Evolutionary conservation across 805 yeast genomes (phyloP).

Genomic region (Ogataea siamensis): DNA sequence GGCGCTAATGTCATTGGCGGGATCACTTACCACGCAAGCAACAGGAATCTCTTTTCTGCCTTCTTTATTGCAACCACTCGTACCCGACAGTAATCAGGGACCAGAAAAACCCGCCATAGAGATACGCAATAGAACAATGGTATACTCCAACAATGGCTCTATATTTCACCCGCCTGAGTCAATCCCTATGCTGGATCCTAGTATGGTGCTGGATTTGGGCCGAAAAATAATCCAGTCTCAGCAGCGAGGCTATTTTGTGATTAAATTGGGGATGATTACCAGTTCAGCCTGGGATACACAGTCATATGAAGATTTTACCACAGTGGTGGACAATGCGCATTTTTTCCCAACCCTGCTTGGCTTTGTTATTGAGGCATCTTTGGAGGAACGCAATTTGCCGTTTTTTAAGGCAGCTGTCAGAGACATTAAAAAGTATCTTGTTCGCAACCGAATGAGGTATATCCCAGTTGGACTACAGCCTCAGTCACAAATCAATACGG

Average conservation of each 20-base stretch:
- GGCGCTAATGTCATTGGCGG: conserved; percentile 1
- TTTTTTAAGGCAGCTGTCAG: conserved; percentile 89
- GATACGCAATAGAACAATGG: conserved; percentile 13
- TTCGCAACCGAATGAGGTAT: conserved; percentile 29
- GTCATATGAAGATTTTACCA: conserved; percentile 64
- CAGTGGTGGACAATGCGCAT: conserved; percentile 70
- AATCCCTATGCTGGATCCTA: conserved; percentile 8
- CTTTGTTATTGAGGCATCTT: conserved; percentile 89
- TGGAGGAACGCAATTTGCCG: conserved; percentile 68
- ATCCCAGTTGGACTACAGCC: conserved; percentile 39
- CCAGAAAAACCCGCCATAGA: conserved; percentile 14
- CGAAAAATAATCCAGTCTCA: conserved; percentile 10
- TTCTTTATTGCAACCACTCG: conserved; percentile 11
- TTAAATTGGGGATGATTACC: conserved; percentile 15
- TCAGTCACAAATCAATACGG: conserved; percentile 1
- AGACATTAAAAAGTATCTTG: conserved; percentile 73
- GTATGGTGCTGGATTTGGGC: conserved; percentile 12
- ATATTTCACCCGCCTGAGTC: conserved; percentile 7
- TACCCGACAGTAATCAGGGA: conserved; percentile 7
- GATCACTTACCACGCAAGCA: conserved; percentile 1
- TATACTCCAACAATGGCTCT: conserved; percentile 20
- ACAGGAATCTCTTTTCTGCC: conserved; percentile 13
- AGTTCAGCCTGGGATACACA: conserved; percentile 28
- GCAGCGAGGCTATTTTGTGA: conserved; percentile 16
- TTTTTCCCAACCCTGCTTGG: conserved; percentile 77